Evolutionary conservation across 495 filamentous ascomycete species (phyloP).

Genomic region (Penicillium parvum): DNA sequence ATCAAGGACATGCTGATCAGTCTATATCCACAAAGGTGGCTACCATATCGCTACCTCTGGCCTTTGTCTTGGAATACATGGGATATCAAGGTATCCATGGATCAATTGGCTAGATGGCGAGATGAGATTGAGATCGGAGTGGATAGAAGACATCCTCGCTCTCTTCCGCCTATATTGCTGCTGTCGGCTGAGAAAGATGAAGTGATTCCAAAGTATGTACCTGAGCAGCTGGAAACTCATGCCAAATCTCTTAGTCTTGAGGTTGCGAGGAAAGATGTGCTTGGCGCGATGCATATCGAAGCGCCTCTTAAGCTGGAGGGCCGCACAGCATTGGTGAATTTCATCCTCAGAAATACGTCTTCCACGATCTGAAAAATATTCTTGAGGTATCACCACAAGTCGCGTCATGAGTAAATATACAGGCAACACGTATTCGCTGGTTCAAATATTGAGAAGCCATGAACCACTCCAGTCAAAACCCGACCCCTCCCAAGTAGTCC

Average conservation of each 20-base stretch:
- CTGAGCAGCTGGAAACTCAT: constrained; percentile 40
- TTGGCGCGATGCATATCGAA: constrained; percentile 52
- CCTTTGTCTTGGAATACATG: constrained; percentile 53
- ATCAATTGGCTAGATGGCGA: constrained; percentile 28
- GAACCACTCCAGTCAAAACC: constrained; percentile 31
- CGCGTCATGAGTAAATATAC: neutral
- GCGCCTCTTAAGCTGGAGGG: constrained; percentile 39
- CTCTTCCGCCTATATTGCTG: constrained; percentile 47
- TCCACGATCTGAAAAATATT: no score
- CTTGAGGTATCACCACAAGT: no score
- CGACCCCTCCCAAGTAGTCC: constrained; percentile 25
- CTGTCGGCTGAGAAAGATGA: constrained; percentile 64
- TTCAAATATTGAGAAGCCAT: constrained; percentile 24
- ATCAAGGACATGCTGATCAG: constrained; percentile 67
- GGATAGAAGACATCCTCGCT: neutral
- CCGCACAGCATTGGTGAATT: constrained; percentile 35
- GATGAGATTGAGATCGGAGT: neutral
- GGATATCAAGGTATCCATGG: constrained; percentile 39
- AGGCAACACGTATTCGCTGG: no score
- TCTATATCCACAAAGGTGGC: constrained; percentile 78
- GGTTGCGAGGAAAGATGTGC: constrained; percentile 31
- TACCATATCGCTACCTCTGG: constrained; percentile 65
- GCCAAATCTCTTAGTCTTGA: constrained; percentile 28
- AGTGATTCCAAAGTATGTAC: constrained; percentile 58
- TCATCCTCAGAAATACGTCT: constrained; percentile 19